A percentile compares a stretch with the other conserved stretches of the same genome.
Conservation (phyloP, 768 basidiomycete genomes). For the Udeniomyces megalosporus region DNA sequence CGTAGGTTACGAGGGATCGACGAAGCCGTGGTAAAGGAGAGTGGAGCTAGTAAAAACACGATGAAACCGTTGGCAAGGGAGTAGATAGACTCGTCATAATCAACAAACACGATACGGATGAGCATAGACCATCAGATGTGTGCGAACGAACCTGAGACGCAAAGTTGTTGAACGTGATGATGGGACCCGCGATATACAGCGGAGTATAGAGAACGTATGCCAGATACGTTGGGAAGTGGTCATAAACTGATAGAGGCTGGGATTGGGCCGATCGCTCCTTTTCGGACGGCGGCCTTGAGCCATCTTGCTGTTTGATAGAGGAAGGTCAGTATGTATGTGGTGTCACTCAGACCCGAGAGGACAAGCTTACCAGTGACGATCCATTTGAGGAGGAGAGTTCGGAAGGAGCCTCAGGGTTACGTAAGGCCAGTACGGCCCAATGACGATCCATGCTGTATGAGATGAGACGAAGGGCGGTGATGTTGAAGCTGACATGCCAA, state of each 20-base stretch:
- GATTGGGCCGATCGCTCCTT: conserved; percentile 40
- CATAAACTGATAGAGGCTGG: conserved; percentile 45
- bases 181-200: conserved; percentile 87
- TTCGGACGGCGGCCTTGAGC: too few relatives aligned
- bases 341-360: too few relatives aligned
- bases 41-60: neutral
- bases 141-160: conserved; percentile 56
- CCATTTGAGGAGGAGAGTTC: neutral
- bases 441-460: conserved; percentile 88
- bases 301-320: too few relatives aligned
- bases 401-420: neutral
- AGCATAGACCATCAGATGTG: too few relatives aligned
- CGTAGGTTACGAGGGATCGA: neutral
- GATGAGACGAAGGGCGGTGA: conserved; percentile 82
- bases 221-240: conserved; percentile 51
- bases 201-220: conserved; percentile 83
- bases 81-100: neutral
- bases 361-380: conserved; percentile 49
- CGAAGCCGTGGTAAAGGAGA: neutral
- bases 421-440: conserved; percentile 47
- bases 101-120: too few relatives aligned
- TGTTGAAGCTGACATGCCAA: conserved; percentile 90
- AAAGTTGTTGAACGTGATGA: conserved; percentile 91
- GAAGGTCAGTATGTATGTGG: too few relatives aligned
- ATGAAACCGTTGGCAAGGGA: neutral